Evolutionary conservation across 495 filamentous ascomycete genomes (phyloP), one percentile per base, ranked within the genome.

Genomic region (Aspergillus cristatus): DNA sequence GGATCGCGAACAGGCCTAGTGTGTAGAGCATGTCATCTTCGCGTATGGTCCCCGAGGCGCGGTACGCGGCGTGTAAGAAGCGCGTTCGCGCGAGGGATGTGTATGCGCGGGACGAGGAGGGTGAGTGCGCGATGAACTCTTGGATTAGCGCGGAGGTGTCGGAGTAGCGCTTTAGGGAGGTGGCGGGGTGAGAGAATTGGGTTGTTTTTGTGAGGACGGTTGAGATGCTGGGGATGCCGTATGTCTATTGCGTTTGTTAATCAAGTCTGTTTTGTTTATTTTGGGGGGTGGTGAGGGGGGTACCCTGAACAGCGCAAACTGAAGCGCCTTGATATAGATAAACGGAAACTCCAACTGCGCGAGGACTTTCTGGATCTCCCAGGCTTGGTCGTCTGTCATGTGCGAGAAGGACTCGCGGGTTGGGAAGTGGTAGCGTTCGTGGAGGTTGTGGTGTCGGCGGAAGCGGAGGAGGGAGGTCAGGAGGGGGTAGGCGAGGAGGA

Each of bases 11-110:
- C 0, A 82, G 64, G 10, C 65, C 68, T 0, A 84, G 66, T 1
- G 79, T 83, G 54, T 80, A 86, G 2, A 86, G 64, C 54, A 84
- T 68, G 42, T 84, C 80, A 10, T 70, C 63, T 17, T 84, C 72
- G 12, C 57, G 57, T 43, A 86, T 84, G 40, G 70, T 70, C 28
- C 78, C 77, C 1, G 68, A 56, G 24, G 68, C 60, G 10, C 65
- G 60, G 52, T 82, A 83, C n/a, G 57, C 54, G 32, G 60, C 63
- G 45, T 85, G 81, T 14, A 86, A 61, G 47, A 65, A 84, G 48
- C 81, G 81, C 53, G 81, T 82, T 31, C 81, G 72, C 3, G 73
- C 72, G 22, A 84, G 62, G 13, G 72, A 71, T 28, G 55, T 54
- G 13, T 62, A 57, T 6, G 71, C 52, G 7, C 78, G 65, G 6